Evolutionary conservation across 306 rosid genomes (phyloP).

Genomic region (Echinosophora koreensis): DNA sequence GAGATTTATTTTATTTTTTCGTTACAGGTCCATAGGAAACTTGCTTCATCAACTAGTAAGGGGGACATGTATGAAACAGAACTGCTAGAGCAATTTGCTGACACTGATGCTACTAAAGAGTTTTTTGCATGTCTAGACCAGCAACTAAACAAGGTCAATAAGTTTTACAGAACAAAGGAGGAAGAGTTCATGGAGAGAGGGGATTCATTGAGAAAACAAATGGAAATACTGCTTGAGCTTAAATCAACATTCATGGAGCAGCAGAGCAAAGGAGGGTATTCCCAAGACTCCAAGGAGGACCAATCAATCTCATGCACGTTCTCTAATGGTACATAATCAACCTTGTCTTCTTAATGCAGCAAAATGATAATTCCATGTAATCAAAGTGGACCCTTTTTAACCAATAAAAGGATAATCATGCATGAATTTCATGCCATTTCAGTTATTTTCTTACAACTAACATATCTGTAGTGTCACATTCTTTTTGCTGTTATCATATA

Average conservation of each 20-base stretch:
- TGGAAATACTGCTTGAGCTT: constrained; percentile 79
- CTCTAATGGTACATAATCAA: constrained; percentile 68
- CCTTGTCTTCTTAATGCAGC: constrained; percentile 4
- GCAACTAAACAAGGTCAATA: constrained; percentile 91
- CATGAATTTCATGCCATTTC: constrained; percentile 2
- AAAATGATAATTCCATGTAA: background rate
- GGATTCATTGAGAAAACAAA: constrained; percentile 80
- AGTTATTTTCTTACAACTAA: background rate
- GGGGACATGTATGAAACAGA: constrained; percentile 95
- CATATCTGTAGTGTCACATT: background rate
- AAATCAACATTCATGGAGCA: constrained; percentile 67
- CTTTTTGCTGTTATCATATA: background rate
- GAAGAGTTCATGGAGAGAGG: constrained; percentile 90
- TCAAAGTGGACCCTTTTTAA: constrained; percentile 16
- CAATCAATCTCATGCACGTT: constrained; percentile 80
- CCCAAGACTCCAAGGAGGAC: constrained; percentile 77
- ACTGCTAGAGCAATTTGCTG: constrained; percentile 82
- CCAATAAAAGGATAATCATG: constrained; percentile 5
- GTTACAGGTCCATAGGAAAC: constrained; percentile 85
- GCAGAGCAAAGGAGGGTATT: constrained; percentile 49
- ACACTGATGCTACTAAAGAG: constrained; percentile 80
- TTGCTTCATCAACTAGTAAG: constrained; percentile 75
- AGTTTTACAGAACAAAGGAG: constrained; percentile 80
- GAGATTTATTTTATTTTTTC: background rate
- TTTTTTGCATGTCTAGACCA: constrained; percentile 84